Evolutionary conservation across 192 early-diverging fungal species (phyloP).

Genomic region (Coemansia reversa): DNA sequence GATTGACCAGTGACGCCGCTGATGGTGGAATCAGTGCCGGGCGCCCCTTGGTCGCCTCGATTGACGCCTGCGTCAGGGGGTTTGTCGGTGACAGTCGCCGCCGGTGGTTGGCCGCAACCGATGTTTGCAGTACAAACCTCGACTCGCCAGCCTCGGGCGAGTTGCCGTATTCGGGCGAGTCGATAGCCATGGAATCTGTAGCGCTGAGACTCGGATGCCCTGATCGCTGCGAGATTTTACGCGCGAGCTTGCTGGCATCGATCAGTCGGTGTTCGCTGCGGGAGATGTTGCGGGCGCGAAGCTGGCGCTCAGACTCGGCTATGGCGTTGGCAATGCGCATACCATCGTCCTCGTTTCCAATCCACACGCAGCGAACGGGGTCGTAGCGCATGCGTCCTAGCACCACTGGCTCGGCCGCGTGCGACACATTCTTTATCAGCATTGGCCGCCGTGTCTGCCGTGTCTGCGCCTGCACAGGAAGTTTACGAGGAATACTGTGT

Average conservation of each 20-base stretch:
- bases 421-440: slow-evolving; percentile 33
- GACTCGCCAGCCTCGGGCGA: slow-evolving; percentile 10
- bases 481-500: background rate
- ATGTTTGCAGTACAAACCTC: background rate
- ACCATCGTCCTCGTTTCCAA: slow-evolving; percentile 46
- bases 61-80: slow-evolving; percentile 20
- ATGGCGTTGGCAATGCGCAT: slow-evolving; percentile 40
- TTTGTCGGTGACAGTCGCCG: slow-evolving; percentile 19
- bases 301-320: slow-evolving; percentile 45
- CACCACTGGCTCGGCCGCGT: slow-evolving; percentile 31
- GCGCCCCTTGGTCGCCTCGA: slow-evolving; percentile 27
- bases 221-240: slow-evolving; percentile 40
- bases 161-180: slow-evolving; percentile 6
- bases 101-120: slow-evolving; percentile 11
- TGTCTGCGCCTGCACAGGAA: background rate
- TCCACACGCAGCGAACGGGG: slow-evolving; percentile 35
- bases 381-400: slow-evolving; percentile 46
- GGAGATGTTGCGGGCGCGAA: slow-evolving; percentile 5
- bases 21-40: slow-evolving; percentile 44
- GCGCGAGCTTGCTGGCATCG: slow-evolving; percentile 44
- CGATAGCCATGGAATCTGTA: slow-evolving; percentile 25
- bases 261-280: slow-evolving; percentile 29
- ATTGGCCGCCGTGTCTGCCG: slow-evolving; percentile 31
- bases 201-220: slow-evolving; percentile 31
- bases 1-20: slow-evolving; percentile 24